Evolutionary conservation across 163 green algal species (phyloP).

Genomic region (Smithsoniella earleae): DNA sequence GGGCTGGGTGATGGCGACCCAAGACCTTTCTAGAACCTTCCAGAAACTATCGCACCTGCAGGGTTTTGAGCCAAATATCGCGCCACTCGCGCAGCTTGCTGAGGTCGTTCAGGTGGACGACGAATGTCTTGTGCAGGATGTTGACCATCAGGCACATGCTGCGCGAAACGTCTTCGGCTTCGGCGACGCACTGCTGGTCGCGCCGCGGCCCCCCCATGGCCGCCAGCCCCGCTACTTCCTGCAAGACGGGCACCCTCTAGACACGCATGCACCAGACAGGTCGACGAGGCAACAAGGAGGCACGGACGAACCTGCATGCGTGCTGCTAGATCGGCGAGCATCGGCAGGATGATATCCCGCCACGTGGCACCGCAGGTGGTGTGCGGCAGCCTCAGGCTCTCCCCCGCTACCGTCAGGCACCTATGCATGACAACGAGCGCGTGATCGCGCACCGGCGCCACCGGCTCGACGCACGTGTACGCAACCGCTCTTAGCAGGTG

Average conservation of each 20-base stretch:
- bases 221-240: neutral
- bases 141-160: constrained; percentile 29
- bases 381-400: neutral
- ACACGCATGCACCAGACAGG: too few species aligned
- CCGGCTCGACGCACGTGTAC: constrained; percentile 19
- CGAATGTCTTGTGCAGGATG: constrained; percentile 28
- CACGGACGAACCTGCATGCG: constrained; percentile 2
- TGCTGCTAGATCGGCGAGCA: constrained; percentile 15
- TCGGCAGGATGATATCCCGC: constrained; percentile 25
- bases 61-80: constrained; percentile 10
- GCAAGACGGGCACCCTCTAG: too few species aligned
- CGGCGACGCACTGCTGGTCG: neutral
- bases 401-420: constrained; percentile 10
- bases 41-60: constrained; percentile 14
- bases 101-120: neutral
- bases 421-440: constrained; percentile 19
- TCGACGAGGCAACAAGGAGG: too few species aligned
- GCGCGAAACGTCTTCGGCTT: neutral
- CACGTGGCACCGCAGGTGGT: constrained; percentile 4
- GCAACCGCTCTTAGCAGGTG: constrained; percentile 19
- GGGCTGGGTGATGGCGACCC: neutral
- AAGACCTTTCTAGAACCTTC: too few species aligned
- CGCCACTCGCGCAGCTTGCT: constrained; percentile 6
- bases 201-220: neutral
- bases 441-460: constrained; percentile 21